phyloP scores from a whole-genome alignment of 805 yeast species.

The Naumovozyma castellii region DNA sequence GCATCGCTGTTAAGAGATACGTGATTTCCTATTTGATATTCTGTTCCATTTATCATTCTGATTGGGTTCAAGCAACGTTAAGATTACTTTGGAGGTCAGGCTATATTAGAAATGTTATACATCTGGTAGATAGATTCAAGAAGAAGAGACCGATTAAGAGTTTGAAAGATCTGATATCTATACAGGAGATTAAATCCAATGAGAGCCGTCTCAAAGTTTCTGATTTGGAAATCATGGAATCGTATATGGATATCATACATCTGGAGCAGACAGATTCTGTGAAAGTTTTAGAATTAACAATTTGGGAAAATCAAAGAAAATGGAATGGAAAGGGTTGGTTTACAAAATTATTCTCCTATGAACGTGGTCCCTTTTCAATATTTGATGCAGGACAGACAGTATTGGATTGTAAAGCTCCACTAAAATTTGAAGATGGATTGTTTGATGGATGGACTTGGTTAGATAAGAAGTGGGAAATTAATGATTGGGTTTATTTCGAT shows the following conservation, averaged over 20 bases:
- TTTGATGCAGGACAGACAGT: not conserved
- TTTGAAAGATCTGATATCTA: not conserved
- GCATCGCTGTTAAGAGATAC: conserved; percentile 10
- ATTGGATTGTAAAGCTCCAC: conserved; percentile 8
- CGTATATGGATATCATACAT: not conserved
- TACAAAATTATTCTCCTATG: conserved; percentile 17
- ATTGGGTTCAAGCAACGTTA: conserved; percentile 23
- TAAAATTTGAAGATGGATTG: conserved; percentile 12
- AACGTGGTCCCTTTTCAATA: conserved; percentile 14
- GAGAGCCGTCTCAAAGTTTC: not conserved
- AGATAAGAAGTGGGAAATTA: conserved; percentile 21
- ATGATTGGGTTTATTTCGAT: conserved; percentile 22
- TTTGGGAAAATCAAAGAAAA: conserved; percentile 26
- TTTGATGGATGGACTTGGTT: conserved; percentile 22
- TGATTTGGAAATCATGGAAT: not conserved
- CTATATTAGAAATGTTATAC: conserved; percentile 12
- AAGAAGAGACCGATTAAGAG: not conserved
- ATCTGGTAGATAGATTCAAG: conserved; percentile 1
- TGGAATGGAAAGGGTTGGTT: conserved; percentile 22
- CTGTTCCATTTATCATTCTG: conserved; percentile 16
- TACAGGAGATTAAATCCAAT: not conserved
- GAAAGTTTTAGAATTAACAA: conserved; percentile 11
- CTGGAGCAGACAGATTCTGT: not conserved
- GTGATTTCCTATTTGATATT: conserved; percentile 5
- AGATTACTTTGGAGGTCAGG: conserved; percentile 22